Percentiles rank a stretch among this genome's conserved stretches.
phyloP scores from a whole-genome alignment of 441 rosid genomes.

The Daphne laureola region DNA sequence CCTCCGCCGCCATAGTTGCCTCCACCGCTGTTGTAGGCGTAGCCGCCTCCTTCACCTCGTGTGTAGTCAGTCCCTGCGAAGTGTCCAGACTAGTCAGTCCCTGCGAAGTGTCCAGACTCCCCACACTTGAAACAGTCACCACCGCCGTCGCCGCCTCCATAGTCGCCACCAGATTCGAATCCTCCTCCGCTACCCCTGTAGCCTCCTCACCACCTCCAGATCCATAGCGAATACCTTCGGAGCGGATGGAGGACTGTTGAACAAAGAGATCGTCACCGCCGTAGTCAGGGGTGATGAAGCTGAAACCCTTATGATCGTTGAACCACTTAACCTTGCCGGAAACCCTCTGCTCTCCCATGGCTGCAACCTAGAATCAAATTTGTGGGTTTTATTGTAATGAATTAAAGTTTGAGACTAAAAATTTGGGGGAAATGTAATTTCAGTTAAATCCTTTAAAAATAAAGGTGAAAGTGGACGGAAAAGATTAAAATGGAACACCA shows the following conservation, averaged over 20 bases:
- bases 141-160: conserved; percentile 24
- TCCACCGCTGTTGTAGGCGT: conserved; percentile 23
- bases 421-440: no score
- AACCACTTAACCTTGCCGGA: conserved; percentile 70
- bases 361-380: no score
- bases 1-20: conserved; percentile 24
- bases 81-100: no score
- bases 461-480: no score
- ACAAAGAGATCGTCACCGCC: conserved; percentile 72
- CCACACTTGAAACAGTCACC: not conserved
- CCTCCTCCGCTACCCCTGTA: conserved; percentile 28
- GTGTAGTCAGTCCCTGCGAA: conserved; percentile 16
- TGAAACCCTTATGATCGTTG: conserved; percentile 53
- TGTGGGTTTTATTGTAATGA: no score
- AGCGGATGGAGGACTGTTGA: conserved; percentile 59
- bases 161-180: conserved; percentile 19
- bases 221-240: conserved; percentile 45
- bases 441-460: no score
- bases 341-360: conserved; percentile 39
- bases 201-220: conserved; percentile 29
- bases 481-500: no score
- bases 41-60: conserved; percentile 27
- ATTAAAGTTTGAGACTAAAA: no score
- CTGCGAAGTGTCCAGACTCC: no score
- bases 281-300: conserved; percentile 62